Evolutionary conservation across 176 grass and related monocot genomes (phyloP).

Genomic region (Carex scoparia): DNA sequence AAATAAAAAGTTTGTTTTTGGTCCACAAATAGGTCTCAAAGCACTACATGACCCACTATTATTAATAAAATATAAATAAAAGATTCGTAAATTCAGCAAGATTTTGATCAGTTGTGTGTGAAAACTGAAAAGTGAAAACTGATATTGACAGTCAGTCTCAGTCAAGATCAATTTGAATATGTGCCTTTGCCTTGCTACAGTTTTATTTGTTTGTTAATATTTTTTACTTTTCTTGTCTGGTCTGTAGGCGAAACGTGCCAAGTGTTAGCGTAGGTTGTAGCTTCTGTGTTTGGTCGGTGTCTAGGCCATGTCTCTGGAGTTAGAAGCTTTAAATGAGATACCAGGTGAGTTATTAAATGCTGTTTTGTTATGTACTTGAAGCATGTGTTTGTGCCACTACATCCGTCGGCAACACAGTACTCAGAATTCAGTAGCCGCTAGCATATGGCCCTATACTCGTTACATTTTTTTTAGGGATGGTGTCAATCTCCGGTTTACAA

Average conservation of each 20-base stretch:
- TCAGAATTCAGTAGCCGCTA: background rate
- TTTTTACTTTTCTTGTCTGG: background rate
- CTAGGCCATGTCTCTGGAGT: background rate
- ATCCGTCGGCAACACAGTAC: background rate
- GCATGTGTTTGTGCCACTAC: background rate
- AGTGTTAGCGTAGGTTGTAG: background rate
- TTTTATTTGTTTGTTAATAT: background rate
- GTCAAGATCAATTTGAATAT: background rate
- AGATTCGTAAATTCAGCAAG: background rate
- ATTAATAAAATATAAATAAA: background rate
- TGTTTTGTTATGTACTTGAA: background rate
- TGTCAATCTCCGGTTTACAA: background rate
- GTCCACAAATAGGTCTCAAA: background rate
- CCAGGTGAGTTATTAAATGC: background rate
- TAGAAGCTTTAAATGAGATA: slow-evolving; percentile 11
- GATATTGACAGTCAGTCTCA: background rate
- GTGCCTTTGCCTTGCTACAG: background rate
- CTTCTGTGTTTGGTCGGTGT: slow-evolving; percentile 20
- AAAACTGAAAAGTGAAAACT: background rate
- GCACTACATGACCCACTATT: background rate
- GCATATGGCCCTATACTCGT: too few relatives aligned
- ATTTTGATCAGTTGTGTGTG: background rate
- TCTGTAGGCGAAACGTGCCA: background rate
- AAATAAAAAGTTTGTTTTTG: background rate
- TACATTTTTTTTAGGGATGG: too few relatives aligned